Evolutionary conservation across 768 basidiomycete species (phyloP), one percentile per base, ranked within the genome.

Genomic region (Leccinum fibrillosum): DNA sequence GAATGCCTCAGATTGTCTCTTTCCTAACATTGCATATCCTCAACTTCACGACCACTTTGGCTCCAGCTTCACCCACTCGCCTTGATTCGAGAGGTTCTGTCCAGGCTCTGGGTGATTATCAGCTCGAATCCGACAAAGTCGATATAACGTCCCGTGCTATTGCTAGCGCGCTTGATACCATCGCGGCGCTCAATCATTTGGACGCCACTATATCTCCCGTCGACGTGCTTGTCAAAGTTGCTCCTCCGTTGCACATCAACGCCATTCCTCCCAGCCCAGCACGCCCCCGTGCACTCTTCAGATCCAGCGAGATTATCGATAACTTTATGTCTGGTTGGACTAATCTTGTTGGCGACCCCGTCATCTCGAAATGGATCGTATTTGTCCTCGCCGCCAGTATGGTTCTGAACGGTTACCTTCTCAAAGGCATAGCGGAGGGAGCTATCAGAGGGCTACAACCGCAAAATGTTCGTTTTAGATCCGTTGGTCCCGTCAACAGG

Each of bases 321-420:
- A 80, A 83, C 59, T 95, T 95, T 78, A 91, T 97, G 90, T 84
- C 84, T 45, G 81, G 84, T 4, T 98, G 95, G 95, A 92, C 92
- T 9, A 76, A 78, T 13, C 86, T 98, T 62, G 93, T 98, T 52
- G 94, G 94, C 37, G 96, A 99, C 68, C 96, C 96, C 1, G 84
- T 98, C 52, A 75, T 98, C 60, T 88, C 85, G 66, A 98, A 98
- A 76, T 95, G 92, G 90, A 94, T 98, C 69, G 91, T 98, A 51
- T 80, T 92, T 56, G 80, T 90, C 15, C 83, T 99, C 23, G 89
- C 86, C 3, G 81, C 96, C 59, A 90, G 88, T 58, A 89, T 98
- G 57, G 83, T 87, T 56, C 78, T 99, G 57, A 99, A 99, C 62
- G 95, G 94, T 4, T 98, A 92, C 69, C 80, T 98, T 15, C 82